Percentiles rank a stretch among this genome's conserved stretches.
Conservation (phyloP, 225 moss, liverwort and hornwort genomes). For the Marchantia polymorpha region DNA sequence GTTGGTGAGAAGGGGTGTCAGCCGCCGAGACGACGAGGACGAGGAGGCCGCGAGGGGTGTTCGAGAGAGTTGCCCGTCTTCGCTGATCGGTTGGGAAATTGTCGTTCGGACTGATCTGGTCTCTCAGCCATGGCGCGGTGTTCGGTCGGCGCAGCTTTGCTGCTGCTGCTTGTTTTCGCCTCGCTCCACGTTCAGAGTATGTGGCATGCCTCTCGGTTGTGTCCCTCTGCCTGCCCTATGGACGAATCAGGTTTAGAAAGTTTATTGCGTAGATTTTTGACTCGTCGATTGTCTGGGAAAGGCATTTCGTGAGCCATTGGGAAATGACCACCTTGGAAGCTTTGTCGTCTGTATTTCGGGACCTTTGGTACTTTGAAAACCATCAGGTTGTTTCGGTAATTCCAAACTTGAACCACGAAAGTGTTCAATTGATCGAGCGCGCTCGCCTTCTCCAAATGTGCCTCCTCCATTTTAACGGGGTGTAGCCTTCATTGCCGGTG, state of each 20-base stretch:
- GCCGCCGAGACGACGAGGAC: not conserved
- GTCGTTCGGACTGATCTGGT: conserved; percentile 2
- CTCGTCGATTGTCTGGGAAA: not conserved
- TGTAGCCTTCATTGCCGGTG: too few relatives aligned
- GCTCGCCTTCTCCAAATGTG: too few relatives aligned
- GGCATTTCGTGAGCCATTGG: too few relatives aligned
- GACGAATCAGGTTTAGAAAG: not conserved
- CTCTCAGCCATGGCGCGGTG: conserved; percentile 33
- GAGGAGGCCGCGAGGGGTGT: not conserved
- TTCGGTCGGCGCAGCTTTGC: conserved; percentile 26
- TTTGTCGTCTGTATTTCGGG: too few relatives aligned
- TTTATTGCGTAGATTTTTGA: not conserved
- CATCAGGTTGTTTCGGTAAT: too few relatives aligned
- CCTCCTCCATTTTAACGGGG: too few relatives aligned
- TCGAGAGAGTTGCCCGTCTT: not conserved
- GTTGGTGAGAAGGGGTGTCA: not conserved
- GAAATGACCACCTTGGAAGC: too few relatives aligned
- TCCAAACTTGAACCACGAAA: too few relatives aligned
- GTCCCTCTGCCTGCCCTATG: not conserved
- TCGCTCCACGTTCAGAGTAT: conserved; percentile 44
- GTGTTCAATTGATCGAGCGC: too few relatives aligned
- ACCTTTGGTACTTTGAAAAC: too few relatives aligned
- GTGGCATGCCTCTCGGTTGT: not conserved
- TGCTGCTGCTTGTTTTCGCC: conserved; percentile 38
- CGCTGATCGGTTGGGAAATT: not conserved